Conservation (phyloP, 2,329 filamentous ascomycete genomes). For the Aphanocladium album region DNA sequence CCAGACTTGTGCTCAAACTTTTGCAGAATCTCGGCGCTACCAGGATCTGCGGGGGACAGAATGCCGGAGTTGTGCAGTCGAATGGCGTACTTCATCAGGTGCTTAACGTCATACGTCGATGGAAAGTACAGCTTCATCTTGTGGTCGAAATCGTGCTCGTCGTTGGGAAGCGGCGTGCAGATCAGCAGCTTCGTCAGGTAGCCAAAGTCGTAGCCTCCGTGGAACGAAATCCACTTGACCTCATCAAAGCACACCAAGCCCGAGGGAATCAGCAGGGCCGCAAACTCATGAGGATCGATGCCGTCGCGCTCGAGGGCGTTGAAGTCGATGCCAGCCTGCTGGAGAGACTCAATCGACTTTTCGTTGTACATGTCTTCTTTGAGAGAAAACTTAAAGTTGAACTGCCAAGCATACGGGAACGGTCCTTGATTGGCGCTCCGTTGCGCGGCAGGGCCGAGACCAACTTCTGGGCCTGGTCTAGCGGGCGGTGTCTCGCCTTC, state of each 20-base stretch:
- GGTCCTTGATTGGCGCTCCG: constrained; percentile 40
- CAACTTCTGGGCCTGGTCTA: constrained; percentile 48
- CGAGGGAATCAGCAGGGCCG: constrained; percentile 82
- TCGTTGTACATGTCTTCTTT: constrained; percentile 98
- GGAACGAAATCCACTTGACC: constrained; percentile 95
- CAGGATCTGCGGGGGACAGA: constrained; percentile 57
- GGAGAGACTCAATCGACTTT: constrained; percentile 85
- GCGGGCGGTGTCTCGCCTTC: constrained; percentile 82
- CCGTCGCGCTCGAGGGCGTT: constrained; percentile 76
- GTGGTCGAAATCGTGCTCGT: constrained; percentile 83
- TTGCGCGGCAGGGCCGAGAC: constrained; percentile 31
- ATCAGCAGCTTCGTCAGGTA: constrained; percentile 93
- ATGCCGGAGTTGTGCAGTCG: constrained; percentile 61
- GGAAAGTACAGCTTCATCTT: constrained; percentile 92
- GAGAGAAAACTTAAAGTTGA: constrained; percentile 96
- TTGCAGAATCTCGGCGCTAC: constrained; percentile 68
- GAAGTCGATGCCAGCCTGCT: constrained; percentile 91
- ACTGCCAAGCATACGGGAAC: constrained; percentile 92
- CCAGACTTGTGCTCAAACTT: constrained; percentile 88
- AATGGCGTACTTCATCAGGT: constrained; percentile 86
- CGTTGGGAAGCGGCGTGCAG: constrained; percentile 75
- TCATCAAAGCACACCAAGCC: constrained; percentile 83
- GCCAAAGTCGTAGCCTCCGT: constrained; percentile 96
- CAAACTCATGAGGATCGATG: constrained; percentile 86
- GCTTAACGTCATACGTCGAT: constrained; percentile 92